phyloP scores from a whole-genome alignment of 192 early-diverging fungal genomes.

The Ramicandelaber brevisporus region DNA sequence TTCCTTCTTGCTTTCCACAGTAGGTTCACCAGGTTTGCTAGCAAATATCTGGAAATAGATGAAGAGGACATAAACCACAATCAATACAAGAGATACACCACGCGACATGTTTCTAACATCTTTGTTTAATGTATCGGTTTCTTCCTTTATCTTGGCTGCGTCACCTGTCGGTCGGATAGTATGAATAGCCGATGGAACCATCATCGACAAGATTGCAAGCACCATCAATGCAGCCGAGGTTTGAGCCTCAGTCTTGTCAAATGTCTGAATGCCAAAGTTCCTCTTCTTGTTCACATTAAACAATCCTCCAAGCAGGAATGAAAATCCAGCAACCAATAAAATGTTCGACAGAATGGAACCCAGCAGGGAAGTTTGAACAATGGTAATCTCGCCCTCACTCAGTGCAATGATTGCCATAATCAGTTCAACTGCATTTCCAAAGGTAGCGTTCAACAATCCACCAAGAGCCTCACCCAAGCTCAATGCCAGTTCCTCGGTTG shows the following conservation, averaged over 20 bases:
- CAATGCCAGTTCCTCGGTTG: constrained; percentile 59
- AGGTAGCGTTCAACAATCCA: constrained; percentile 36
- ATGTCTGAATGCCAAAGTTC: constrained; percentile 31
- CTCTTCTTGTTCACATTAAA: constrained; percentile 40
- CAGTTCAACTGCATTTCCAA: constrained; percentile 44
- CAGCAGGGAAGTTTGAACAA: constrained; percentile 53
- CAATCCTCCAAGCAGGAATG: constrained; percentile 62
- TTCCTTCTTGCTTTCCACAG: constrained; percentile 1
- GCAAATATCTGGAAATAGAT: constrained; percentile 38
- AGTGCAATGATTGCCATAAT: constrained; percentile 28
- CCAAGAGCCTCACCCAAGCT: constrained; percentile 38
- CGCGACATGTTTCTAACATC: constrained; percentile 30
- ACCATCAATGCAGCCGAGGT: constrained; percentile 37
- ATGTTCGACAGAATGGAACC: constrained; percentile 84
- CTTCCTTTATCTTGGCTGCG: no score
- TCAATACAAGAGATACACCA: constrained; percentile 37
- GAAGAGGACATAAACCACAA: constrained; percentile 37
- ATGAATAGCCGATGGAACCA: constrained; percentile 44
- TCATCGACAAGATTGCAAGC: constrained; percentile 30
- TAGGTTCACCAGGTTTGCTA: constrained; percentile 1
- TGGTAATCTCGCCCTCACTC: constrained; percentile 25
- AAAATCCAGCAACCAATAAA: constrained; percentile 65
- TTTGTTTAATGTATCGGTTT: constrained; percentile 15
- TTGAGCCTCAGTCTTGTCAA: constrained; percentile 43
- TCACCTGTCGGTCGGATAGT: constrained; percentile 16